Evolutionary conservation across 345 rosid genomes (phyloP), one percentile per base, ranked within the genome.

Genomic region (Pistacia atlantica): DNA sequence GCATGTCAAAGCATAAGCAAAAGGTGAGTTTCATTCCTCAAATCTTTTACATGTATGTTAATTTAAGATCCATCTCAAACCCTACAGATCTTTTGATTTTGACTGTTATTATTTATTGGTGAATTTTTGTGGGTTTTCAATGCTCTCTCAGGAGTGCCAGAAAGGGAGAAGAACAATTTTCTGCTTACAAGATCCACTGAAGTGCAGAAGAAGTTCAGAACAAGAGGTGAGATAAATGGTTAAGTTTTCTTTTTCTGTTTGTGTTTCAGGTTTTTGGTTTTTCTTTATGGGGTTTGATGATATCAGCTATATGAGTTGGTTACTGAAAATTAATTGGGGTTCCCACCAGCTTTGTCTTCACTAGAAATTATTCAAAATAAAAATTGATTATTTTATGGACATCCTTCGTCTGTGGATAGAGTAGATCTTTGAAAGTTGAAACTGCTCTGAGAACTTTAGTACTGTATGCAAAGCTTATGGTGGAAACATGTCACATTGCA

Each of bases 361-460:
- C 70, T 76, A 10, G 49, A 79, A 69, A 56, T 9, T 14, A 17
- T 59, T 77, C 73, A 74, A 75, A 80, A 66, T 18, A n/a, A 52
- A 10, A 31, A 25, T 65, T 59, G 66, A 79, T 71, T 75, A 46
- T 73, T 61, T 77, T 51, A 65, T 77, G 71, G 72, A 77, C 67
- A 77, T 80, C 79, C 62, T 67, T 78, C 22, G 54, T 62, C 33
- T 65, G 70, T 73, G 42, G 70, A 77, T 71, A 59, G 7, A 71
- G 74, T 77, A 60, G 80, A 76, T 78, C 66, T 18, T 74, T 77
- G 86, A 81, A 77, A 67, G 57, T 71, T 77, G 75, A 52, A 63
- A 67, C 72, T 65, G 70, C 11, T 62, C 65, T 67, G 33, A 52
- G 35, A 72, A 75, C 68, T 72, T 75, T 31, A 54, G 63, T 25